Evolutionary conservation across 2,329 filamentous ascomycete species (phyloP), one percentile per base, ranked within the genome.

Genomic region (Ophiostoma sp.): DNA sequence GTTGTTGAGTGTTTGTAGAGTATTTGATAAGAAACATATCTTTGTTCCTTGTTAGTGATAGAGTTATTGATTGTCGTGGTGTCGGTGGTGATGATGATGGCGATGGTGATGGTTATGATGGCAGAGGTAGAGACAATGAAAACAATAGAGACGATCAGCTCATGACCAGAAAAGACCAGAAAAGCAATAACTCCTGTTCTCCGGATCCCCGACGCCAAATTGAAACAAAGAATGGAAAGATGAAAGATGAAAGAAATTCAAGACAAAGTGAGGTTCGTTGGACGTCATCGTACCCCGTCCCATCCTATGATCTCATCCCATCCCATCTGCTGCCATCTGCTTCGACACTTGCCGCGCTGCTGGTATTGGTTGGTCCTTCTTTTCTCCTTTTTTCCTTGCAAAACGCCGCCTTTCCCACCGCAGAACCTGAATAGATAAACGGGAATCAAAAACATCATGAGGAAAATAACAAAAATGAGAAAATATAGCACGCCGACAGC

Each of bases 351-450:
- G 62, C 35, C 35, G 8, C 13, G 35, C 62, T 65, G 20, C 17
- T 23, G 62, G 62, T 65, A 15, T 33, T 62, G 13, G 62, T 23
- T 67, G 23, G n/a, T 27, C 36, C 20, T 67, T 41, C 13, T 41
- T 48, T 44, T 66, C 62, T 31, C 31, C 27, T 10, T 39, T 66
- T 41, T 66, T 31, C 64, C 39, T 31, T 17, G 44, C 44, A 48
- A 31, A 67, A 67, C 65, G 65, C 65, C 65, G 41, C 39, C 39
- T 23, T 31, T 31, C 23, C 64, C 2, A 39, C 44, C 44, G 44
- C 17, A 48, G 2, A 41, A 41, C 65, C 65, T 7, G 7, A 20
- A 66, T 11, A 52, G 5, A 48, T 41, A 62, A 15, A 64, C 20
- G 23, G 36, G 3, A 31, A 60, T n/a, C 1, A 68, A 57, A 20